phyloP scores from a whole-genome alignment of 2,329 filamentous ascomycete species.

The Coniochaeta pulveracea region DNA sequence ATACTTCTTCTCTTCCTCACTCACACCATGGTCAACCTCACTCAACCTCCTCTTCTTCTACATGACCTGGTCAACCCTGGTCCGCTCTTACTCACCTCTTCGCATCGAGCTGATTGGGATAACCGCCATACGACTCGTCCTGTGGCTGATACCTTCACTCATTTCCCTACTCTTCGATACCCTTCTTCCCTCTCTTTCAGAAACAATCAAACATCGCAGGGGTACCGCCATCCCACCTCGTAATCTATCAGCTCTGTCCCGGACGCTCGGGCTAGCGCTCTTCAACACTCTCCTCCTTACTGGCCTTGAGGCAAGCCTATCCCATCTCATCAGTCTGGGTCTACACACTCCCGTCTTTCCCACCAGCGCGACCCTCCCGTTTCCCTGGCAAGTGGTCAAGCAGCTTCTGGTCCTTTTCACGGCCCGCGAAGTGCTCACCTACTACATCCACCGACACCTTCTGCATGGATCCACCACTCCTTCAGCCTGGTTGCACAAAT shows the following conservation, averaged over 20 bases:
- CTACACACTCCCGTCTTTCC: slow-evolving; percentile 31
- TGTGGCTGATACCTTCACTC: slow-evolving; percentile 64
- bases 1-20: slow-evolving; percentile 48
- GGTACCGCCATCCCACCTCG: slow-evolving; percentile 35
- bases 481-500: slow-evolving; percentile 28
- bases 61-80: slow-evolving; percentile 77
- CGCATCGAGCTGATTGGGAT: slow-evolving; percentile 66
- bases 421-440: slow-evolving; percentile 50
- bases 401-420: slow-evolving; percentile 31
- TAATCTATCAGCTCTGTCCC: slow-evolving; percentile 20
- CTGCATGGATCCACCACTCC: slow-evolving; percentile 41
- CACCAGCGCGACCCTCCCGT: slow-evolving; percentile 34
- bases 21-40: slow-evolving; percentile 63
- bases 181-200: slow-evolving; percentile 55
- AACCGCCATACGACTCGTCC: slow-evolving; percentile 51
- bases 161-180: slow-evolving; percentile 65
- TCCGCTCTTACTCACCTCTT: slow-evolving; percentile 64
- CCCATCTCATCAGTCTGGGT: slow-evolving; percentile 21
- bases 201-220: slow-evolving; percentile 58
- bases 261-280: slow-evolving; percentile 26
- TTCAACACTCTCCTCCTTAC: slow-evolving; percentile 33
- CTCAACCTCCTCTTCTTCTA: slow-evolving; percentile 84
- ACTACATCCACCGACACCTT: slow-evolving; percentile 61
- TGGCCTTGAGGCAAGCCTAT: slow-evolving; percentile 29
- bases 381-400: slow-evolving; percentile 42